These are phyloP conservation scores for Pharnaceum exiguum DNA, from an alignment of 148 eudicot species.

Conservation along the genomic window DNA sequence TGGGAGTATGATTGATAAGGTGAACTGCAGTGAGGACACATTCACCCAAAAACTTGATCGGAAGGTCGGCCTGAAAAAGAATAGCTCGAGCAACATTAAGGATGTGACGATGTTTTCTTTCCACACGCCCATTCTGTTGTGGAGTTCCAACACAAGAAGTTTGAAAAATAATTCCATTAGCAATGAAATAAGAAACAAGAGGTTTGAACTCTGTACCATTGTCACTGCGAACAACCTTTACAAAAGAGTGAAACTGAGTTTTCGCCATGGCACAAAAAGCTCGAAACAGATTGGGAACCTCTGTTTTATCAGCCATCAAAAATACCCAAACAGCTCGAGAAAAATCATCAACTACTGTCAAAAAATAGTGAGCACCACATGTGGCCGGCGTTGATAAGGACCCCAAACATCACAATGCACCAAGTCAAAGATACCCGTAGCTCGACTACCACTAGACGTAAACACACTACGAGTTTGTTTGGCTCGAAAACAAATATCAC, in stretches of 20 bases:
- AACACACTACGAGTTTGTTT: constrained; percentile 2
- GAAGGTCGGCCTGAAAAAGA: neutral
- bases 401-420: neutral
- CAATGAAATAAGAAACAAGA: neutral
- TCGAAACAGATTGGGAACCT: neutral
- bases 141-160: neutral
- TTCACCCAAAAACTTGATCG: constrained; percentile 2
- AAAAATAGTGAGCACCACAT: constrained; percentile 1
- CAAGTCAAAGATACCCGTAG: neutral
- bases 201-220: constrained; percentile 6
- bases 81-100: neutral
- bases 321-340: neutral
- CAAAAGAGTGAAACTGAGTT: neutral
- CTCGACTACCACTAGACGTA: neutral
- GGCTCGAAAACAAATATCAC: neutral
- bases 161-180: neutral
- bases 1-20: neutral
- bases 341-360: constrained; percentile 3
- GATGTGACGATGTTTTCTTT: constrained; percentile 1
- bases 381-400: neutral
- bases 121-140: constrained; percentile 5
- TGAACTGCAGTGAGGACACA: neutral
- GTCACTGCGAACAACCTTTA: neutral
- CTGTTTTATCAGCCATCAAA: neutral
- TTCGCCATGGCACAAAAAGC: neutral